Percentiles rank a stretch among this genome's conserved stretches.
Conservation (phyloP, 345 rosid genomes). For the Acer negundo region DNA sequence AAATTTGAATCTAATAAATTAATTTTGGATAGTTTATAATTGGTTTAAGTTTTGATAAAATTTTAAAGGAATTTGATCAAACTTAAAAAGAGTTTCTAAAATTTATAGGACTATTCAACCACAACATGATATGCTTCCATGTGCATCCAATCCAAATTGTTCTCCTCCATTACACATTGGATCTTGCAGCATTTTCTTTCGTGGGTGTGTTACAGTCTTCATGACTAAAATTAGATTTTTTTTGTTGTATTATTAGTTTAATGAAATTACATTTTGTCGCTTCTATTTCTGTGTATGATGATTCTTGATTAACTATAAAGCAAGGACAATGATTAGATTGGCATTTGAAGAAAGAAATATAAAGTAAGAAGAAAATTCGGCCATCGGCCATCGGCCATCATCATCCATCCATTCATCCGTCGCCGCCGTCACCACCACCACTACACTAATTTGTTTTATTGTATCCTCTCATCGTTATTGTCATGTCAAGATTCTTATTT, state of each 20-base stretch:
- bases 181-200: neutral
- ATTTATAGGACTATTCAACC: neutral
- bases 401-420: neutral
- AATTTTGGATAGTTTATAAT: too few species aligned
- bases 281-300: neutral
- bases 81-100: neutral
- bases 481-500: neutral
- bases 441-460: neutral
- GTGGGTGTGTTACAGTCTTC: too few species aligned
- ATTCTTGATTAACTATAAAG: neutral
- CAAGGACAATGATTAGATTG: constrained; percentile 23
- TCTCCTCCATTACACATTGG: neutral
- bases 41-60: too few species aligned
- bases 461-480: too few species aligned
- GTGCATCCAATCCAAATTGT: neutral
- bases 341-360: constrained; percentile 14
- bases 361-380: neutral
- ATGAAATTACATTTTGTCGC: neutral
- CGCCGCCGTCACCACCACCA: neutral
- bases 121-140: neutral
- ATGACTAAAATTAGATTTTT: too few species aligned
- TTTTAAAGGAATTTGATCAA: too few species aligned
- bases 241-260: too few species aligned
- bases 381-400: neutral
- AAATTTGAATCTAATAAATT: too few species aligned